phyloP scores from a whole-genome alignment of 257 asterid genomes.

The Solanum chilense region DNA sequence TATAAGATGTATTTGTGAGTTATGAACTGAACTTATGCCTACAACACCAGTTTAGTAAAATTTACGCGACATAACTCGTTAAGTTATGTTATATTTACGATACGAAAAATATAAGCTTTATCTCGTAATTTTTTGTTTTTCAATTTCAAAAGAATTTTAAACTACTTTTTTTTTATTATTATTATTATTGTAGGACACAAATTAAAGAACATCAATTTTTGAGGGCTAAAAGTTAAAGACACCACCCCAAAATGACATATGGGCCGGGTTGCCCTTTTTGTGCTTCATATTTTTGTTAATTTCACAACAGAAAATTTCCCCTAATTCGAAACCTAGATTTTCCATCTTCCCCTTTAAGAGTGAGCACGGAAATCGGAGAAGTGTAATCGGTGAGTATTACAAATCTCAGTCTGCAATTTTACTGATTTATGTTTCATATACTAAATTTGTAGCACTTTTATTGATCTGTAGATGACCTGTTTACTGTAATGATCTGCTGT shows the following conservation, averaged over 20 bases:
- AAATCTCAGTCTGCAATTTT: neutral
- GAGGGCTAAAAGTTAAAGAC: neutral
- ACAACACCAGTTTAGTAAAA: fast-evolving
- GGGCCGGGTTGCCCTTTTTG: neutral
- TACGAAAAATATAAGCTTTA: too few species aligned
- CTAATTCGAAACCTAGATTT: neutral
- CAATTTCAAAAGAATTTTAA: neutral
- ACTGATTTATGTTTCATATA: neutral
- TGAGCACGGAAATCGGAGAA: neutral
- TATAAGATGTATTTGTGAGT: neutral
- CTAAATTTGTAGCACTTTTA: neutral
- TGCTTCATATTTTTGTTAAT: neutral
- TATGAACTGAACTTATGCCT: neutral
- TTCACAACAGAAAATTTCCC: neutral
- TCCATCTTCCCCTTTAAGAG: neutral
- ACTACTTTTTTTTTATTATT: neutral
- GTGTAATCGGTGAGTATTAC: neutral
- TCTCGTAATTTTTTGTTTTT: neutral
- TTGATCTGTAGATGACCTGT: neutral
- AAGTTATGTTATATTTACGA: neutral
- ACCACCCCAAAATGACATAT: neutral
- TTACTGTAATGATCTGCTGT: neutral
- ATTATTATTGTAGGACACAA: neutral
- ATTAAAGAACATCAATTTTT: neutral
- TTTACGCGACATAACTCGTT: neutral